Base-by-base conservation (phyloP, 164 flowering plant genomes). In the Dillenia suffruticosa region DNA sequence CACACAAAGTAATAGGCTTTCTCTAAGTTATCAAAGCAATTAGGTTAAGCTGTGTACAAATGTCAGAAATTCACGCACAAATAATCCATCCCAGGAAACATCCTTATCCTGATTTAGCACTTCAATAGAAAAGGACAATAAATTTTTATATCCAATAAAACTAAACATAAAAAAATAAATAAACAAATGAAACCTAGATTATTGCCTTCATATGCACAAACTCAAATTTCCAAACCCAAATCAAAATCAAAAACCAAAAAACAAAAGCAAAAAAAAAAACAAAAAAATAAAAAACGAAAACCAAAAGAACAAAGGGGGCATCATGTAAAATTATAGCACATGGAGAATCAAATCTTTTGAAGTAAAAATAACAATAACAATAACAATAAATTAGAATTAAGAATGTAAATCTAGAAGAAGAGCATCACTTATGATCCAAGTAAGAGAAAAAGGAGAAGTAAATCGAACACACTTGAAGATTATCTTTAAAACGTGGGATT, bases 401-500 rank as follows among this genome's bases (percentile, higher is more conserved):
- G 40, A 32, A 32, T 32, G 40, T 6, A 32, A 32, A 32, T 32
- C 40, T 5, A 32, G 40, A 32, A 32, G 40, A 32, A 5, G 40
- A 32, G 40, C 40, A 32, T 32, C 40, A 32, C 40, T 0, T 32
- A 32, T 32, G 40, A 32, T 32, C 40, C 40, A 32, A 32, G 40
- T 5, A 32, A 59, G 22, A 22, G 16, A 56, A 60, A 46, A 53
- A 53, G 10, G 8, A 46, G 54, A 2, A 55, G 44, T 49, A 53
- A 51, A 64, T 46, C 61, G 66, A 72, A 69, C 56, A 67, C 50
- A 73, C 66, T 70, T 71, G 59, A 51, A 24, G 57, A 64, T 19
- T 79, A 81, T 61, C 76, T 32, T 32, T 4, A 5, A 32, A 32
- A 32, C 7, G 7, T 4, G 7, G 40, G 40, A 32, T 32, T 32